These are phyloP conservation scores for Globisporangium paddicum DNA, from an alignment of 352 stramenopile species.

Conservation along the genomic window DNA sequence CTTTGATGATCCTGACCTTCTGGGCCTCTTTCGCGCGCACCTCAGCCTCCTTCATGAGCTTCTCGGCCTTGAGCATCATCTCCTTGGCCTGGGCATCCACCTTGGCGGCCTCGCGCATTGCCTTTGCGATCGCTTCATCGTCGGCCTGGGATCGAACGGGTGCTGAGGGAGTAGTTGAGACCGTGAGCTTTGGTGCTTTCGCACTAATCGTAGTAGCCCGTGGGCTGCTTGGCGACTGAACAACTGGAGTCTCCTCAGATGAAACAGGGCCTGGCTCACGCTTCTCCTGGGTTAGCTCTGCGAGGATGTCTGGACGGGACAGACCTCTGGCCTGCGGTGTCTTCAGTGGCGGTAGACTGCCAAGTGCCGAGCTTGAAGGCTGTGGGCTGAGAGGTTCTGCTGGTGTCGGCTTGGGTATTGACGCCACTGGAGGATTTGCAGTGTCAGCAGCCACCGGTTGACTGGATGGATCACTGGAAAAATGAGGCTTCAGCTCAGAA, in stretches of 20 bases:
- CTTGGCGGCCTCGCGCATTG: constrained; percentile 51
- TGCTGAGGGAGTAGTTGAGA: not conserved
- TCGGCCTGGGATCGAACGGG: not conserved
- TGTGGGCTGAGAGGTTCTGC: not conserved
- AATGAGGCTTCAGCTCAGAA: too few relatives aligned
- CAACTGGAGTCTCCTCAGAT: not conserved
- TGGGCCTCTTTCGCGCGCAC: constrained; percentile 52
- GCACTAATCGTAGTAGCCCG: not conserved
- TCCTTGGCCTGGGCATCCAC: constrained; percentile 89
- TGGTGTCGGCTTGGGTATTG: not conserved
- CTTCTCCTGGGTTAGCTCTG: constrained; percentile 4
- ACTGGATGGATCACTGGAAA: too few relatives aligned
- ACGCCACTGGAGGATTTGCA: not conserved
- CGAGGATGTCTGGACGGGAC: constrained; percentile 10
- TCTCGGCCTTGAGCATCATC: constrained; percentile 92
- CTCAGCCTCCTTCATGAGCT: constrained; percentile 90
- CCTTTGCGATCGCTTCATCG: constrained; percentile 50
- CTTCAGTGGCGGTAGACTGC: constrained; percentile 10
- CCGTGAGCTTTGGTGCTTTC: not conserved
- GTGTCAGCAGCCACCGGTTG: not conserved
- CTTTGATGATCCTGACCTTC: constrained; percentile 44
- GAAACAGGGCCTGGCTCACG: not conserved
- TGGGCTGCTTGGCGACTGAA: not conserved
- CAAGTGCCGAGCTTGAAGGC: not conserved
- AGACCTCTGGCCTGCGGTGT: constrained; percentile 9